Evolutionary conservation across 495 filamentous ascomycete species (phyloP), one percentile per base, ranked within the genome.

Genomic region (Thermochaetoides thermophila): DNA sequence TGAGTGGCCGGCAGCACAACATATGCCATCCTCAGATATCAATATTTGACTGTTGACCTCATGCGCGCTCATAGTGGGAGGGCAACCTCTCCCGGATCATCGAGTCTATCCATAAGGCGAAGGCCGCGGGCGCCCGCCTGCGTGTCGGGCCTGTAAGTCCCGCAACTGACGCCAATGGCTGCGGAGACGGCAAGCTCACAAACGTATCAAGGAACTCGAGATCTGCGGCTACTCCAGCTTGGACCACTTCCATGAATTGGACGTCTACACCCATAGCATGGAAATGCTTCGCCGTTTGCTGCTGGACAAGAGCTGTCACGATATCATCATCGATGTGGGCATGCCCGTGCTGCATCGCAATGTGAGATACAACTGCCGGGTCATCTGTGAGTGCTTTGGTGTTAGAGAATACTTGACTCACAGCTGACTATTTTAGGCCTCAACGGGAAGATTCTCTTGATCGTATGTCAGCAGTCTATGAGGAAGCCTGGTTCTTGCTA

Each of bases 251-350:
- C 59, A 75, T 4, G 73, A 80, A 49, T 49, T 50, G 34, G 68
- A 72, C 32, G 59, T 69, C 9, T 80, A 71, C 49, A 54, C 74
- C 7, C 76, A 84, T 48, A 78, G 69, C 7, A 78, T 76, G 71
- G 81, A 92, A 43, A 71, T 76, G 64, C 63, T 87, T 1, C 60
- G 56, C 10, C 44, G 54, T 25, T 77, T 91, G 26, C 54, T 94
- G 12, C 53, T 56, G 15, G 67, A 91, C 48, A 48, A 65, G 15
- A 63, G 64, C 24, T 79, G 71, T 37, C 63, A 82, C 45, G 80
- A 73, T 48, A 92, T 92, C 44, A 60, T 95, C 15, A 52, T 91
- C 6, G 84, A 87, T 49, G 66, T 86, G 29, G 81, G 78, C 32
- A 67, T 84, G 57, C 76, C 73, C 1, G 59, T 80, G 12, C 55